phyloP scores from a whole-genome alignment of 768 basidiomycete genomes.

The Mycena filopes region DNA sequence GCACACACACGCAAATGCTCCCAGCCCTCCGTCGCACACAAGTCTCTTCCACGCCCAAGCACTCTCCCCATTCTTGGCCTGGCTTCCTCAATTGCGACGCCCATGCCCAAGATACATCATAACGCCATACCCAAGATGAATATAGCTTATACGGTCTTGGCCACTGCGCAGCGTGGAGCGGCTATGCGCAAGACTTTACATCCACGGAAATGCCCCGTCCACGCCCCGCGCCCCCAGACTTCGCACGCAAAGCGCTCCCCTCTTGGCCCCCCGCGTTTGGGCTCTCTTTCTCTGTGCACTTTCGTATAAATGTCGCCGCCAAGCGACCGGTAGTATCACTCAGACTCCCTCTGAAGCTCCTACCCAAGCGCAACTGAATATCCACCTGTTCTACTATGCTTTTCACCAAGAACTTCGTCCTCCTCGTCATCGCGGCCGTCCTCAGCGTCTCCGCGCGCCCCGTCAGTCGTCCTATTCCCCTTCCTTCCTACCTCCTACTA shows the following conservation, averaged over 20 bases:
- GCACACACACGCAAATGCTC: too few species aligned
- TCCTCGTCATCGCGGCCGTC: slow-evolving; percentile 27
- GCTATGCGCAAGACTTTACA: background rate
- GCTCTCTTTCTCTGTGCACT: slow-evolving; percentile 10
- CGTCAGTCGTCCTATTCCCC: background rate
- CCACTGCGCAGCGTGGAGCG: slow-evolving; percentile 29
- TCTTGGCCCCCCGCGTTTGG: slow-evolving; percentile 25
- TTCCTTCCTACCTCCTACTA: too few species aligned
- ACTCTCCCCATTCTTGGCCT: slow-evolving; percentile 1
- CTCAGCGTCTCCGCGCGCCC: slow-evolving; percentile 20
- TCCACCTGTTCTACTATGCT: slow-evolving; percentile 22
- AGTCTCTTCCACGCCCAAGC: slow-evolving; percentile 24
- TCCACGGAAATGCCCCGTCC: background rate
- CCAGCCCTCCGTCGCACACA: too few species aligned
- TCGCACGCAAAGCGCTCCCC: background rate
- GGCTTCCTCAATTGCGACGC: background rate
- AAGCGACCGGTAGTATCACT: background rate
- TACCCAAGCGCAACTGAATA: too few species aligned
- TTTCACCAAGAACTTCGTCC: slow-evolving; percentile 23
- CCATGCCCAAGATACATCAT: slow-evolving; percentile 5
- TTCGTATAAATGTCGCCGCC: slow-evolving; percentile 15
- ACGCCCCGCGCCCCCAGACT: slow-evolving; percentile 12
- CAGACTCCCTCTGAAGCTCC: too few species aligned
- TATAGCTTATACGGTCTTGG: slow-evolving; percentile 14
- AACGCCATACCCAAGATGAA: slow-evolving; percentile 8